Percentiles rank a stretch among this genome's conserved stretches.
phyloP scores from a whole-genome alignment of 1,139 yeast species.

The Taphrina flavorubra region DNA sequence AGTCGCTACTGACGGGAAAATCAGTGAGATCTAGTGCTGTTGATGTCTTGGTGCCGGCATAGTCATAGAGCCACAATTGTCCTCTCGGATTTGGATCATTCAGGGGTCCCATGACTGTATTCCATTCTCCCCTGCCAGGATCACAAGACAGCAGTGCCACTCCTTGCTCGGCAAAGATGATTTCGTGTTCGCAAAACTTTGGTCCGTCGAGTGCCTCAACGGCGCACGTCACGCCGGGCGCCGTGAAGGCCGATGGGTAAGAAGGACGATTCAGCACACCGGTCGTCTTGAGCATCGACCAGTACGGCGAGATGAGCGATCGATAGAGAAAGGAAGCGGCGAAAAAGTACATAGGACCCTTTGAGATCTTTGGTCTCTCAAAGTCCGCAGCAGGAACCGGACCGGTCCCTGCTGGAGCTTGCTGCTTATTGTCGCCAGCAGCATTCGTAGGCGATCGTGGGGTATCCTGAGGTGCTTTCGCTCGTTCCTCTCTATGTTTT shows the following conservation, averaged over 20 bases:
- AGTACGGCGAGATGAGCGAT: conserved; percentile 17
- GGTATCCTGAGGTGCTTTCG: not conserved
- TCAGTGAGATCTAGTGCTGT: conserved; percentile 8
- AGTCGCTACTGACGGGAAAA: conserved; percentile 22
- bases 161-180: conserved; percentile 24
- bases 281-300: not conserved
- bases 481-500: not conserved
- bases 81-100: conserved; percentile 15
- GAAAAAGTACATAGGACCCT: conserved; percentile 17
- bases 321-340: conserved; percentile 26
- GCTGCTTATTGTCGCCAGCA: not conserved
- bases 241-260: conserved; percentile 26
- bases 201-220: conserved; percentile 31
- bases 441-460: conserved; percentile 7
- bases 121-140: conserved; percentile 35
- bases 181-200: conserved; percentile 32
- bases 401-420: not conserved
- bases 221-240: conserved; percentile 27
- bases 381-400: conserved; percentile 5
- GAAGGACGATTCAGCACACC: conserved; percentile 25
- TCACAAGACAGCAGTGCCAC: conserved; percentile 30
- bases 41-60: conserved; percentile 18
- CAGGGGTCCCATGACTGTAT: conserved; percentile 39
- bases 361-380: conserved; percentile 19
- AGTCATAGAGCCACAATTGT: conserved; percentile 23